phyloP scores from a whole-genome alignment of 495 filamentous ascomycete species.

The Penicillium subrubescens region DNA sequence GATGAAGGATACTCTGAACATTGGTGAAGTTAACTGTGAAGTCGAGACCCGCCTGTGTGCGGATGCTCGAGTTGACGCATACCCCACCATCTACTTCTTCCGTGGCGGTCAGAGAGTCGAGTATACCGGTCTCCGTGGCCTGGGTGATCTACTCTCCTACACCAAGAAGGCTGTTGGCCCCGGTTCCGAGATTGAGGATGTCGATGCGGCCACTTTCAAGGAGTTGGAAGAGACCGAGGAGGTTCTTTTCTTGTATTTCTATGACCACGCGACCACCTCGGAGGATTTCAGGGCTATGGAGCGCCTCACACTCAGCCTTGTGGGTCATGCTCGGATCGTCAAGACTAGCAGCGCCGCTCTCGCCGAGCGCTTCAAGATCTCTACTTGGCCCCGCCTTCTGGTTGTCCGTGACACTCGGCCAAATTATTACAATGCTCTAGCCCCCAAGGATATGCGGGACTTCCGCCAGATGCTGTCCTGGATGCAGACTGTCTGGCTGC shows the following conservation, averaged over 20 bases:
- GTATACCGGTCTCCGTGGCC: constrained; percentile 87
- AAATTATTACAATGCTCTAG: constrained; percentile 81
- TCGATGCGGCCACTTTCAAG: constrained; percentile 75
- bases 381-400: constrained; percentile 88
- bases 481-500: constrained; percentile 96
- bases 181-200: constrained; percentile 73
- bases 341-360: constrained; percentile 78
- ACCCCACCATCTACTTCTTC: constrained; percentile 92
- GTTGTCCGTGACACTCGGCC: constrained; percentile 87
- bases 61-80: constrained; percentile 75
- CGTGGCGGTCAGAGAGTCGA: constrained; percentile 87
- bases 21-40: constrained; percentile 97
- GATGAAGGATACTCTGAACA: constrained; percentile 82
- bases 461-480: constrained; percentile 76
- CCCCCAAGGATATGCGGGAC: constrained; percentile 89
- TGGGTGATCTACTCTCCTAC: constrained; percentile 87
- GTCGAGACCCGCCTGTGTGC: constrained; percentile 82
- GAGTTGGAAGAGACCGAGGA: constrained; percentile 90
- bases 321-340: constrained; percentile 89
- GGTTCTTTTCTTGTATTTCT: constrained; percentile 96
- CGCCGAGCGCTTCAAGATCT: constrained; percentile 84
- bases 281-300: constrained; percentile 93
- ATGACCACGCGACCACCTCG: constrained; percentile 87
- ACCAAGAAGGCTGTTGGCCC: constrained; percentile 83
- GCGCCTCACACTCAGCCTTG: constrained; percentile 77